Percentiles rank a stretch among this genome's conserved stretches.
phyloP scores from a whole-genome alignment of 768 basidiomycete genomes.

The Dentipellis sp. region DNA sequence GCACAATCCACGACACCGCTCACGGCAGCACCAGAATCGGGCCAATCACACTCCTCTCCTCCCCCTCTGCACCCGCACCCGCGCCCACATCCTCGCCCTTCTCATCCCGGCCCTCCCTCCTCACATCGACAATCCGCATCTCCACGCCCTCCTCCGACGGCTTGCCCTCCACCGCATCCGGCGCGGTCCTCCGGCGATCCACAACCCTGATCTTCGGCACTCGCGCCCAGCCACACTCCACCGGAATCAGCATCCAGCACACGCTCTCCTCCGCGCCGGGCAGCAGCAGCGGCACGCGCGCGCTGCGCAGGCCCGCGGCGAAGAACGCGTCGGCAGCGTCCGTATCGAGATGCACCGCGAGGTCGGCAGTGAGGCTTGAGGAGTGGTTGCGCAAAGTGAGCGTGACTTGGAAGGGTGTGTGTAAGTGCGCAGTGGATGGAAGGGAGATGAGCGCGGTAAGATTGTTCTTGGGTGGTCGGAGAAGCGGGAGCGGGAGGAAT shows the following conservation, averaged over 20 bases:
- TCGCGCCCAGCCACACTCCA: conserved; percentile 62
- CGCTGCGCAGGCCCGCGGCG: conserved; percentile 63
- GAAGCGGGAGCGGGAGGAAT: conserved; percentile 46
- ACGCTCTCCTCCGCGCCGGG: conserved; percentile 62
- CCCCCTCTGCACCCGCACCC: conserved; percentile 33
- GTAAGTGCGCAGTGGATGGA: conserved; percentile 56
- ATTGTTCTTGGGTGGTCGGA: conserved; percentile 51
- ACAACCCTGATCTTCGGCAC: conserved; percentile 54
- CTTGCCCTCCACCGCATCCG: not conserved
- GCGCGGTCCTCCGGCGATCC: conserved; percentile 29
- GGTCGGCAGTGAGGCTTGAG: conserved; percentile 52
- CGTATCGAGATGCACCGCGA: conserved; percentile 66
- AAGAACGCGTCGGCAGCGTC: conserved; percentile 68
- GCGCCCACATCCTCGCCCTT: conserved; percentile 32
- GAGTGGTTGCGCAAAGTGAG: conserved; percentile 60
- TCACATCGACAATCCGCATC: conserved; percentile 59
- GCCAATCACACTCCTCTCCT: not conserved
- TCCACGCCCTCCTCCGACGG: conserved; percentile 49
- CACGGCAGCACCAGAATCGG: conserved; percentile 10
- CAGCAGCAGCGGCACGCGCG: conserved; percentile 61
- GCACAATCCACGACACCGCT: not conserved
- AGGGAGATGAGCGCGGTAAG: conserved; percentile 58
- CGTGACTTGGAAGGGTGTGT: conserved; percentile 46
- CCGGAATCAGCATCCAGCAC: conserved; percentile 59
- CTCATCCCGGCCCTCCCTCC: conserved; percentile 20